These are phyloP conservation scores for Xylaria bambusicola DNA, from an alignment of 495 filamentous ascomycete species.

Conservation along the genomic window DNA sequence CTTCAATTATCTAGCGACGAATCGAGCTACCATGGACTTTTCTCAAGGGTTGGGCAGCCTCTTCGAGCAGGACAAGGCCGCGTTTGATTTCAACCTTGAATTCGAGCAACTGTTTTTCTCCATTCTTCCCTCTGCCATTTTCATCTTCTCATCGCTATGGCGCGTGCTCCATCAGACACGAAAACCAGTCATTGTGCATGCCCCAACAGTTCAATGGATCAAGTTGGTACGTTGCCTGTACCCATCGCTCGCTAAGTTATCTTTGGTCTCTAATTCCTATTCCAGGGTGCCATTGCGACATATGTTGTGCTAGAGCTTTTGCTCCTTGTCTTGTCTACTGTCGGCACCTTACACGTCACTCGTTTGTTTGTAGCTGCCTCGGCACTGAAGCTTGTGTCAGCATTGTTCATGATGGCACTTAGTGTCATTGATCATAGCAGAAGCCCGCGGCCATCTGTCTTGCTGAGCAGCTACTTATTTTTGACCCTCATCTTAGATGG, in stretches of 20 bases:
- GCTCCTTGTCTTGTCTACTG: constrained; percentile 47
- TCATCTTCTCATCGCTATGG: constrained; percentile 50
- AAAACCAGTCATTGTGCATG: constrained; percentile 49
- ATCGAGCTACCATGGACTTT: too few relatives aligned
- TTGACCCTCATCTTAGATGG: constrained; percentile 61
- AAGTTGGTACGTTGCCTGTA: constrained; percentile 47
- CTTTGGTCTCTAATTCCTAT: background rate
- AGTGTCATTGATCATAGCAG: constrained; percentile 60
- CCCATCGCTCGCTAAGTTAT: background rate
- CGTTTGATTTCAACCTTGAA: constrained; percentile 61
- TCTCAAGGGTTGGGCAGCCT: too few relatives aligned
- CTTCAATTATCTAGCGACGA: too few relatives aligned
- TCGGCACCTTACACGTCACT: constrained; percentile 36
- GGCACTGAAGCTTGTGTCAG: constrained; percentile 35
- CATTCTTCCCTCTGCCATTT: constrained; percentile 50
- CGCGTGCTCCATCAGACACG: constrained; percentile 49
- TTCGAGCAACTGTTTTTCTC: constrained; percentile 61
- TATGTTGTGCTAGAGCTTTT: constrained; percentile 47
- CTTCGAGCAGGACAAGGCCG: too few relatives aligned
- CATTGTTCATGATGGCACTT: constrained; percentile 45
- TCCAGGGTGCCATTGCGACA: constrained; percentile 44
- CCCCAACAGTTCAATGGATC: constrained; percentile 36
- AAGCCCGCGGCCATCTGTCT: constrained; percentile 56
- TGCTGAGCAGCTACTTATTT: constrained; percentile 63
- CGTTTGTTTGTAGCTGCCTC: constrained; percentile 49